These are phyloP conservation scores for Mycena albidolilacea DNA, from an alignment of 768 basidiomycete genomes.

Conservation along the genomic window DNA sequence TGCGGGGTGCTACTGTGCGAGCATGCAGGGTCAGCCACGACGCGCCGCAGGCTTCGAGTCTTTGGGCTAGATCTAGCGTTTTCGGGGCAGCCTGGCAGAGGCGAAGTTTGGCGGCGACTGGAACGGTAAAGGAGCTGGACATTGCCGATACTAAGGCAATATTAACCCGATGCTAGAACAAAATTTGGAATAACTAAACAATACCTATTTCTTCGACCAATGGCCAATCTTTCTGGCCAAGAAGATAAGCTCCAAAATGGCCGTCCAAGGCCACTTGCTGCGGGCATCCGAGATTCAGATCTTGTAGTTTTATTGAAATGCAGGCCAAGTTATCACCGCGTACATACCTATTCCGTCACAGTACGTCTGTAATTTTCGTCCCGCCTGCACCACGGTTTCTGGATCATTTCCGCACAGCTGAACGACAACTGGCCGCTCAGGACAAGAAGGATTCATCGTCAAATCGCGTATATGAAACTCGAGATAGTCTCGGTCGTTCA, in stretches of 20 bases:
- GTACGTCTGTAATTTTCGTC: conserved; percentile 67
- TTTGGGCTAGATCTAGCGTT: conserved; percentile 70
- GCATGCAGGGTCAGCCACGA: conserved; percentile 84
- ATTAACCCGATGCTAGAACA: not conserved
- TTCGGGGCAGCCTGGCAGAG: conserved; percentile 67
- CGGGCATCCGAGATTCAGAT: conserved; percentile 88
- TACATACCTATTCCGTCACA: conserved; percentile 81
- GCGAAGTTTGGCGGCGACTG: conserved; percentile 76
- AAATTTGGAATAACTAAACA: not conserved
- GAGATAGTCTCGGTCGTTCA: conserved; percentile 76
- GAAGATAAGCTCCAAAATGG: conserved; percentile 84
- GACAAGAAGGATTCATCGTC: conserved; percentile 44
- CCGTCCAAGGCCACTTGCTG: conserved; percentile 76
- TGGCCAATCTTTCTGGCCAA: conserved; percentile 81
- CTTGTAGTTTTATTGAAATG: conserved; percentile 52
- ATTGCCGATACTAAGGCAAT: conserved; percentile 66
- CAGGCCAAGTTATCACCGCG: not conserved
- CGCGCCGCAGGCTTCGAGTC: conserved; percentile 75
- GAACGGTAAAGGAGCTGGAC: conserved; percentile 73
- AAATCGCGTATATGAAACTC: conserved; percentile 76
- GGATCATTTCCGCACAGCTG: conserved; percentile 84
- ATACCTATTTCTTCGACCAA: conserved; percentile 75
- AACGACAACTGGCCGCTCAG: conserved; percentile 69
- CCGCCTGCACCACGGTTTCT: conserved; percentile 72
- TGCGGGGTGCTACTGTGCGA: conserved; percentile 77